Conservation (phyloP, 768 basidiomycete genomes). For the Erythrobasidium yunnanense region DNA sequence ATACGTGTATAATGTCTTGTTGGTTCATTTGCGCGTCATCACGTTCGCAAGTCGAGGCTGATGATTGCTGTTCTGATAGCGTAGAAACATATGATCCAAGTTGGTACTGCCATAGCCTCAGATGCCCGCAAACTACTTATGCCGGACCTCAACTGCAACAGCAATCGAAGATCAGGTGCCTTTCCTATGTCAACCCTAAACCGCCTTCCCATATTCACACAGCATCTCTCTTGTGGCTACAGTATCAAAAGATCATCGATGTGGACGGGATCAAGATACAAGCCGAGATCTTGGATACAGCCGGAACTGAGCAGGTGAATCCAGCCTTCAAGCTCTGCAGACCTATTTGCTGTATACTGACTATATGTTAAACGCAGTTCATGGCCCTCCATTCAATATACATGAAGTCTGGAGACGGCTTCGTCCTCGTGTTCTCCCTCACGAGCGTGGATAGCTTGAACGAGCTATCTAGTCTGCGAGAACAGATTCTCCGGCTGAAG, state of each 20-base stretch:
- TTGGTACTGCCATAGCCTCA: not conserved
- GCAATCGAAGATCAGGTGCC: conserved; percentile 18
- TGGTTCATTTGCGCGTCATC: not conserved
- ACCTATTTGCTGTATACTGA: not conserved
- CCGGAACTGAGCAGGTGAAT: conserved; percentile 47
- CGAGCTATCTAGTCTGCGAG: conserved; percentile 32
- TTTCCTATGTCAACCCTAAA: not conserved
- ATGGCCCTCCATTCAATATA: conserved; percentile 37
- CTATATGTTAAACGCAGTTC: conserved; percentile 29
- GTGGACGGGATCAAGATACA: conserved; percentile 35
- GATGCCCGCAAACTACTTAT: too few species aligned
- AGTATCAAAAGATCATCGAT: conserved; percentile 32
- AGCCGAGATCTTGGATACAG: conserved; percentile 38
- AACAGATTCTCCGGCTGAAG: conserved; percentile 38
- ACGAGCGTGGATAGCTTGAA: conserved; percentile 32
- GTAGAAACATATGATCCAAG: conserved; percentile 26
- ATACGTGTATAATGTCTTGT: conserved; percentile 27
- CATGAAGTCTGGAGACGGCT: conserved; percentile 38
- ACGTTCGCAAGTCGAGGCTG: not conserved
- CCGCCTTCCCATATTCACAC: not conserved
- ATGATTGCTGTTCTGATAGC: not conserved
- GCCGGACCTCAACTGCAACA: too few species aligned
- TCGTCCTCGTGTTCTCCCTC: conserved; percentile 38
- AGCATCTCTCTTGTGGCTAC: not conserved
- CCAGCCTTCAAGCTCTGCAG: not conserved